These are phyloP conservation scores for Penicillium sp. DNA, from an alignment of 2,329 filamentous ascomycete genomes.

Conservation along the genomic window DNA sequence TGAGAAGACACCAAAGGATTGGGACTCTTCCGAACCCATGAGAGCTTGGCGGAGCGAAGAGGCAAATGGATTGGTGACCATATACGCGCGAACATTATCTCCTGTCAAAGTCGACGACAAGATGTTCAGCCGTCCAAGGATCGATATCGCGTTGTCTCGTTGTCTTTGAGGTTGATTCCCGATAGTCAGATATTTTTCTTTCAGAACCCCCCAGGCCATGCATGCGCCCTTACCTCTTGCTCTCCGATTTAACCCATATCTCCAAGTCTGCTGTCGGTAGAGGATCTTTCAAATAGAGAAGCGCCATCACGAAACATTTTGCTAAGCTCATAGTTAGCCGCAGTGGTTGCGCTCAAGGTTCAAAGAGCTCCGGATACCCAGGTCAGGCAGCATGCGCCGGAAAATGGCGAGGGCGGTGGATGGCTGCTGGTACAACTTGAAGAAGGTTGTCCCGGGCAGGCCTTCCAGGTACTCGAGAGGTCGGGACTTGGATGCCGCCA, in stretches of 20 bases:
- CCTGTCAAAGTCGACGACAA: conserved; percentile 58
- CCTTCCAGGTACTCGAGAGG: conserved; percentile 88
- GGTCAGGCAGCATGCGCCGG: conserved; percentile 87
- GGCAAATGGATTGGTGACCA: conserved; percentile 75
- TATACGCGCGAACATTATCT: conserved; percentile 62
- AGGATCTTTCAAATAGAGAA: conserved; percentile 82
- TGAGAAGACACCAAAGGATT: conserved; percentile 86
- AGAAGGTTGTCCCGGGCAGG: conserved; percentile 82
- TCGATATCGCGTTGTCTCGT: conserved; percentile 75
- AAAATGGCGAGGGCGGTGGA: conserved; percentile 94
- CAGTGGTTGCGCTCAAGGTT: conserved; percentile 1
- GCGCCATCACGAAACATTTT: conserved; percentile 91
- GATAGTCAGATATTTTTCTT: background rate
- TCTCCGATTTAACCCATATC: conserved; percentile 70
- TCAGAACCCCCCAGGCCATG: too few relatives aligned
- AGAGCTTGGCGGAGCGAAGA: conserved; percentile 77
- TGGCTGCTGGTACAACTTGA: conserved; percentile 88
- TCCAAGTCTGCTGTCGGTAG: conserved; percentile 77
- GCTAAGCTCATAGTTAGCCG: conserved; percentile 47
- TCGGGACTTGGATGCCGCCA: conserved; percentile 53
- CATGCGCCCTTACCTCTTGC: conserved; percentile 46
- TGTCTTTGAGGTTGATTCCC: conserved; percentile 48
- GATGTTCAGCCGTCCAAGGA: conserved; percentile 82
- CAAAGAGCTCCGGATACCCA: conserved; percentile 54
- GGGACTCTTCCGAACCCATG: conserved; percentile 76